Evolutionary conservation across 2,329 filamentous ascomycete genomes (phyloP), one percentile per base, ranked within the genome.

Genomic region (Onygenales sp.): DNA sequence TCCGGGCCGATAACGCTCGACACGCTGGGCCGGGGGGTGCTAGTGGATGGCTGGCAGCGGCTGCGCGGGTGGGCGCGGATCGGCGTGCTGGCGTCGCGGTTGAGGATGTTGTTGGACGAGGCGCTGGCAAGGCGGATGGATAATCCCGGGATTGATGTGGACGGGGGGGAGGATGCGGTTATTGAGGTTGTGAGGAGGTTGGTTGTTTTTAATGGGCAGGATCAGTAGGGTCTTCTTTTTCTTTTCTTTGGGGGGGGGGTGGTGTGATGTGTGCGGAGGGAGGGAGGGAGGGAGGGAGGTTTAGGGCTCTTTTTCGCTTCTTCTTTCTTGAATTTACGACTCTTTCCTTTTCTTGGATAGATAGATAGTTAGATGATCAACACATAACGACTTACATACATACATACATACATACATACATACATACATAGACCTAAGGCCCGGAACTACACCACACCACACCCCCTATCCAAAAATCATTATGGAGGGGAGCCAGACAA

Each of bases 61-160:
- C 73, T 98, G 34, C 80, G 89, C 27, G 93, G 93, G 0, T 98
- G 93, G 93, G 92, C 93, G 1, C 81, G 93, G 46, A 93, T 98
- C 58, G 93, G 92, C 33, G 92, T 97, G 10, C 70, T 98, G 60
- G 86, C 95, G 2, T 87, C 86, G 45, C 78, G 92, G 57, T 70
- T 98, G 59, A 79, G 93, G 57, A 83, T 84, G 54, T 87, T 97
- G 84, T 77, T 98, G 52, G 93, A 98, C 72, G 82, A 85, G 59
- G 77, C 94, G 56, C 80, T 98, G 63, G 86, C 86, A 54, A 77
- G 80, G 59, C 90, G 90, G 70, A 83, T 96, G 48, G 88, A 91
- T 66, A 83, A 87, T 57, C 88, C 88, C 0, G 77, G 77, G 10
- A 66, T 80, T 54, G 81, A 83, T 45, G 65, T 61, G 52, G 63